Evolutionary conservation across 179 eudicot genomes (phyloP).

Genomic region (Spinacia oleracea): DNA sequence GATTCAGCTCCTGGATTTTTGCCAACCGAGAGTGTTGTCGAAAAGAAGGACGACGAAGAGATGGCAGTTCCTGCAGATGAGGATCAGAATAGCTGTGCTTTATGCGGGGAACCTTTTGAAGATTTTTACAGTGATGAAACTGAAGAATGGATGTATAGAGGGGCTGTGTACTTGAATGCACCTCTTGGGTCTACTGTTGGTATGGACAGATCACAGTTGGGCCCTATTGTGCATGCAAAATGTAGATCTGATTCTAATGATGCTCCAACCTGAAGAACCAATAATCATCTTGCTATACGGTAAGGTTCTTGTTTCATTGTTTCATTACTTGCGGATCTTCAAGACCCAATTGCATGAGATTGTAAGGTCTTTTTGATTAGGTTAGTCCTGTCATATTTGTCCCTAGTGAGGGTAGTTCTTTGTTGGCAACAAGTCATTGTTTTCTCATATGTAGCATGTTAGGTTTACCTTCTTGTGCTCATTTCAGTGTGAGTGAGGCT

Average conservation of each 20-base stretch:
- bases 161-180: constrained; percentile 84
- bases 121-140: constrained; percentile 88
- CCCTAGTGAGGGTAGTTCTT: neutral
- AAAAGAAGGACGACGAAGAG: constrained; percentile 75
- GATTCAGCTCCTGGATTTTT: constrained; percentile 78
- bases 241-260: constrained; percentile 71
- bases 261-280: constrained; percentile 44
- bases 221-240: constrained; percentile 95
- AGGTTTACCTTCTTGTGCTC: neutral
- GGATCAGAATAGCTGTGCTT: constrained; percentile 77
- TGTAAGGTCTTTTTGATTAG: neutral
- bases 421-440: neutral
- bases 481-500: neutral
- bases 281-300: constrained; percentile 37
- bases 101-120: constrained; percentile 89
- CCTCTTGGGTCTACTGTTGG: constrained; percentile 53
- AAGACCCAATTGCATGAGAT: neutral
- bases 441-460: neutral
- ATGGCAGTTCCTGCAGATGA: constrained; percentile 93
- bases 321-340: neutral
- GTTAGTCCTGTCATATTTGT: neutral
- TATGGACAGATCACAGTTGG: constrained; percentile 72
- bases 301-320: neutral
- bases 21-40: constrained; percentile 62
- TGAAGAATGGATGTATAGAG: constrained; percentile 98